Evolutionary conservation across 768 basidiomycete species (phyloP).

Genomic region (Sutorius australiensis): DNA sequence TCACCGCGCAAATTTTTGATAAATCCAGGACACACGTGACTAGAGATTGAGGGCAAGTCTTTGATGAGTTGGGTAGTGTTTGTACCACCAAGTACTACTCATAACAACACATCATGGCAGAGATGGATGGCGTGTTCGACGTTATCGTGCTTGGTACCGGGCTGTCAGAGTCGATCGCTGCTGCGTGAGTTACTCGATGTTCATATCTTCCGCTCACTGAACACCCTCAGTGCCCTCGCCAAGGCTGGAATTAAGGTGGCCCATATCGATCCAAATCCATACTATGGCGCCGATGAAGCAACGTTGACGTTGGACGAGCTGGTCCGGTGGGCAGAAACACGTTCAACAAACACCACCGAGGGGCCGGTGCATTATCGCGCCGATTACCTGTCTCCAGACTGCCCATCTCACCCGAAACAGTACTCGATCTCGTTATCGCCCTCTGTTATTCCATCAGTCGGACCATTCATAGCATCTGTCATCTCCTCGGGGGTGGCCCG

Average conservation of each 20-base stretch:
- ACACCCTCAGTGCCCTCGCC: conserved; percentile 65
- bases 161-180: conserved; percentile 77
- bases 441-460: conserved; percentile 72
- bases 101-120: neutral
- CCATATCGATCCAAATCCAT: conserved; percentile 79
- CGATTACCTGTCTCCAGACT: conserved; percentile 40
- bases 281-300: conserved; percentile 85
- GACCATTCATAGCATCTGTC: conserved; percentile 74
- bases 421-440: conserved; percentile 89
- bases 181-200: conserved; percentile 61
- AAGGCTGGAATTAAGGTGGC: conserved; percentile 86
- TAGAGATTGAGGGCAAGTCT: conserved; percentile 25
- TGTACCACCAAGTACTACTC: neutral
- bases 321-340: conserved; percentile 56
- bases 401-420: conserved; percentile 59
- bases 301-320: conserved; percentile 81
- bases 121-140: conserved; percentile 52
- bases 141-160: conserved; percentile 74
- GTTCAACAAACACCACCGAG: conserved; percentile 17
- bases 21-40: conserved; percentile 22
- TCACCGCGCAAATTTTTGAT: conserved; percentile 14
- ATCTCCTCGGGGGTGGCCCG: conserved; percentile 80
- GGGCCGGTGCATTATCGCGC: conserved; percentile 16
- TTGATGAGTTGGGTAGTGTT: neutral
- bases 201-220: conserved; percentile 2